Evolutionary conservation across 495 filamentous ascomycete genomes (phyloP), one percentile per base, ranked within the genome.

Genomic region (Pyrenula aspistea): DNA sequence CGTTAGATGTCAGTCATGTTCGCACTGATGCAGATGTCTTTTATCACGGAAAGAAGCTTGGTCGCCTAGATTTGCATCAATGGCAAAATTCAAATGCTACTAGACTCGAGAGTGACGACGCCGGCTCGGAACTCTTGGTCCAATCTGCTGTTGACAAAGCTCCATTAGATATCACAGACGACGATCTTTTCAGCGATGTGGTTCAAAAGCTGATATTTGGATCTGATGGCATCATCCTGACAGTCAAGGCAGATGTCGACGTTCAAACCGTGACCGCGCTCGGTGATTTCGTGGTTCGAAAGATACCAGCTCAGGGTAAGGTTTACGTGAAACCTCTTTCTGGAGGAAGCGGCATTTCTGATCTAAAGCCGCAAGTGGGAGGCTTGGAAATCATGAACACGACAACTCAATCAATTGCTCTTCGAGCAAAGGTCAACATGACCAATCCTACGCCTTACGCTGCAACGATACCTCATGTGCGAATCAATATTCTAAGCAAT

Each of bases 51-150:
- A 71, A 83, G 50, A 85, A 87, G 63, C 79, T 98, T 54, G 93
- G 93, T 12, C 71, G 80, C 24, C 75, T 98, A 15, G 78, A 90
- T 61, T 63, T 97, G 42, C 65, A 76, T 19, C 74, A 91, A 61
- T 98, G 91, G 92, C 89, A 95, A 64, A 70, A 78, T 23, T 86
- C 93, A 22, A 87, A 86, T 61, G 93, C 91, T n/a, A 87, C 82
- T 1, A 78, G 79, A 57, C 71, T 85, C 22, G 72, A 83, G 15
- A 64, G 65, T 24, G 65, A 72, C 2, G 73, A 79, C 59, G 72
- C 77, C 24, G 74, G 79, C 20, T 73, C 83, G 1, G 73, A 69
- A 19, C 72, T 96, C 12, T 67, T 82, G 54, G 87, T 97, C 23
- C 71, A 86, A 57, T 89, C 92, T 22, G 69, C 71, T 0, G 83